Percentiles rank a stretch among this genome's conserved stretches.
phyloP scores from a whole-genome alignment of 345 rosid genomes.

The Gossypium bickii region DNA sequence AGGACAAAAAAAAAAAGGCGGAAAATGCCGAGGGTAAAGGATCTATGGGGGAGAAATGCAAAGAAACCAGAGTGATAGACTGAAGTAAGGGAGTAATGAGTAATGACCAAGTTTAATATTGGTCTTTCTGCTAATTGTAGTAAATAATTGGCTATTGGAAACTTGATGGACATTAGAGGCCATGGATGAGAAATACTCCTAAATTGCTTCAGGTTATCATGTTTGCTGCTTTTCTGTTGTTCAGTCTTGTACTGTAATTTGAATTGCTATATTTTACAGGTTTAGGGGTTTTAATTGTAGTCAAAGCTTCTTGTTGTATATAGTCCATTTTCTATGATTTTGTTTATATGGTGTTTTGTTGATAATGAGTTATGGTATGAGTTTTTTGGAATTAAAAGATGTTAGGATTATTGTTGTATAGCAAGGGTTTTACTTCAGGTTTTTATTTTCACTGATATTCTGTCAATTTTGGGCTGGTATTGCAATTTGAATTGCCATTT shows the following conservation, averaged over 20 bases:
- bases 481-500: neutral
- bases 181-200: neutral
- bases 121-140: conserved; percentile 5
- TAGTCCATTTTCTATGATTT: neutral
- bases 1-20: conserved; percentile 12
- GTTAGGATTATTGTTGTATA: neutral
- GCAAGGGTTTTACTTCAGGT: neutral
- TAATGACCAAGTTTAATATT: conserved; percentile 22
- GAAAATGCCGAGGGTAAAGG: conserved; percentile 44
- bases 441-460: neutral
- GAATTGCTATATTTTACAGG: neutral
- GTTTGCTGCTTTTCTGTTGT: neutral
- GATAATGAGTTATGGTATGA: neutral
- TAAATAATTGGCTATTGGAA: neutral
- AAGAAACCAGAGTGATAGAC: conserved; percentile 36
- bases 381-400: neutral
- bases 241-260: neutral
- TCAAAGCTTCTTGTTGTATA: neutral
- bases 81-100: conserved; percentile 30
- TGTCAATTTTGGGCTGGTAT: neutral
- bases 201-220: neutral
- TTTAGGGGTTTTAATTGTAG: neutral
- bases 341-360: neutral
- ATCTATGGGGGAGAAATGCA: conserved; percentile 27
- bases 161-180: conserved; percentile 2